Evolutionary conservation across 176 grass and related monocot species (phyloP).

Genomic region (Sorghum bicolor): DNA sequence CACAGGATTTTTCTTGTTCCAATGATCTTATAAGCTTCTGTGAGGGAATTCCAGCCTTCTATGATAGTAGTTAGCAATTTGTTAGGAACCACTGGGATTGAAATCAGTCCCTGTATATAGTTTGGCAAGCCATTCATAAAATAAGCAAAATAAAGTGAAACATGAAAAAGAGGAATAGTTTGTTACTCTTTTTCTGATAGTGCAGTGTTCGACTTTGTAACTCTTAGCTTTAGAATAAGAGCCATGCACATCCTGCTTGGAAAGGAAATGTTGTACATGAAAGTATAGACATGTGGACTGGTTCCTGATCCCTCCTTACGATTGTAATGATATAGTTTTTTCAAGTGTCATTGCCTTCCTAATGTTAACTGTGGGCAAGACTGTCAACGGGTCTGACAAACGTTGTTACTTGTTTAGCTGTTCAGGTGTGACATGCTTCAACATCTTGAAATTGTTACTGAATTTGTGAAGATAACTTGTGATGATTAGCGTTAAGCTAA

Average conservation of each 20-base stretch:
- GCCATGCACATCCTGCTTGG: not conserved
- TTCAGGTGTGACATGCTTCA: not conserved
- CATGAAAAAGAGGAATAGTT: not conserved
- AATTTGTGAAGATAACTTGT: not conserved
- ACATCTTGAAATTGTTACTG: not conserved
- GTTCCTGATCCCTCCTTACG: not conserved
- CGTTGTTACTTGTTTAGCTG: not conserved
- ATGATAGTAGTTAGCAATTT: constrained; percentile 16
- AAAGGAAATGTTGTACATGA: constrained; percentile 17
- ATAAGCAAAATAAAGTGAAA: constrained; percentile 30
- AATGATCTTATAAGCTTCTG: not conserved
- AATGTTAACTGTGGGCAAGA: not conserved
- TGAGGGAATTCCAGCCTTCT: not conserved
- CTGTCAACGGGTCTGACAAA: not conserved
- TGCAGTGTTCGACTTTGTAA: not conserved
- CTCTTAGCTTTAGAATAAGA: constrained; percentile 18
- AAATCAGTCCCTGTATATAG: constrained; percentile 41
- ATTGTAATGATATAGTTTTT: not conserved
- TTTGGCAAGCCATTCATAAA: not conserved
- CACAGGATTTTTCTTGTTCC: not conserved
- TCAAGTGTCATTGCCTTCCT: not conserved
- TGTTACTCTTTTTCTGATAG: not conserved
- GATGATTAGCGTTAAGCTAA: not conserved
- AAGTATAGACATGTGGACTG: not conserved
- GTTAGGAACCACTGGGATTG: constrained; percentile 25